A percentile compares a stretch with the other conserved stretches of the same genome.
phyloP scores from a whole-genome alignment of 192 early-diverging fungal species.

The Linnemannia hyalina region DNA sequence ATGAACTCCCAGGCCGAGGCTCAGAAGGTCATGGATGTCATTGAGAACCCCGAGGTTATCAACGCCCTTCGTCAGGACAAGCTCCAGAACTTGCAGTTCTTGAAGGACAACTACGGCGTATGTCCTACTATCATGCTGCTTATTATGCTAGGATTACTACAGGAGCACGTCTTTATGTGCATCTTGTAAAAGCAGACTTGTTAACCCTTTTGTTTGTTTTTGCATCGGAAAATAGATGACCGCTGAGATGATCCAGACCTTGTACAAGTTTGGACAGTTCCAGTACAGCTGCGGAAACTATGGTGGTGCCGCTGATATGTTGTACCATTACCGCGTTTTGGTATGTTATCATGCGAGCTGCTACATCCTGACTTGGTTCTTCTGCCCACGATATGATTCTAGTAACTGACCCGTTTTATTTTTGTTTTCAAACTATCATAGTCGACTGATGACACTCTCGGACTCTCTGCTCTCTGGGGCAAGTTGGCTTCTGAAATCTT shows the following conservation, averaged over 20 bases:
- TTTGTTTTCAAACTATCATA: constrained; percentile 33
- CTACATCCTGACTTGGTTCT: background rate
- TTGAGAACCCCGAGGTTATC: constrained; percentile 93
- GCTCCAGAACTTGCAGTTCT: constrained; percentile 88
- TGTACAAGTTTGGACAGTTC: constrained; percentile 92
- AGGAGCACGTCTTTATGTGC: too few species aligned
- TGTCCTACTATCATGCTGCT: background rate
- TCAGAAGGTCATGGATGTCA: constrained; percentile 87
- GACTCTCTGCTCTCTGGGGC: constrained; percentile 93
- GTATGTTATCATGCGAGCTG: constrained; percentile 57
- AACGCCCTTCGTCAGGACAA: constrained; percentile 94
- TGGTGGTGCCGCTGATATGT: constrained; percentile 90
- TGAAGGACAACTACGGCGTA: constrained; percentile 88
- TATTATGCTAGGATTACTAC: background rate
- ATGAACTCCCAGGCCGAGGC: constrained; percentile 81
- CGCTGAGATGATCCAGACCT: constrained; percentile 85
- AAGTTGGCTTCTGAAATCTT: constrained; percentile 97
- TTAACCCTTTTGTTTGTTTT: background rate
- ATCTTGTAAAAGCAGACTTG: background rate
- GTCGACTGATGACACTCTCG: constrained; percentile 89
- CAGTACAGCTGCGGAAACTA: constrained; percentile 96
- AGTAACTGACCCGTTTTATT: background rate
- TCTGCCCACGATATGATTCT: background rate
- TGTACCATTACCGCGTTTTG: constrained; percentile 96
- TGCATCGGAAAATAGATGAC: constrained; percentile 73